Evolutionary conservation across 202 grass and related monocot genomes (phyloP), one percentile per base, ranked within the genome.

Genomic region (Digitaria exilis): DNA sequence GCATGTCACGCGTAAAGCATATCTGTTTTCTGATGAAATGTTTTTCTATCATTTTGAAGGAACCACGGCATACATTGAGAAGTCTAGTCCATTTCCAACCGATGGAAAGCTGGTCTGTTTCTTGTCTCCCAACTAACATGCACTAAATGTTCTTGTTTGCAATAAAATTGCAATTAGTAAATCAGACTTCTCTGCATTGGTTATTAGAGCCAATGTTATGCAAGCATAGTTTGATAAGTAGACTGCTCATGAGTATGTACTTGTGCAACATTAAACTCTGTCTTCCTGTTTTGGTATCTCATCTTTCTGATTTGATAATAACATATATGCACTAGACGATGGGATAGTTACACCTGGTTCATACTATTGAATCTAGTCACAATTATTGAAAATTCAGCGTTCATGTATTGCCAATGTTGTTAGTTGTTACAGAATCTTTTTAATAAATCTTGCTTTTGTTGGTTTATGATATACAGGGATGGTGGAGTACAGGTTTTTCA

Each of bases 401-500:
- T 88, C 39, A 73, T 88, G 65, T 73, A 14, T 25, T 83, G 56
- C 12, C 56, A 28, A 59, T 59, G 11, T 28, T 71, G 64, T 59
- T 59, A 46, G n/a, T 35, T 37, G 18, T 69, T 50, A n/a, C 52
- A 24, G 31, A 79, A 41, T 34, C 4, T 42, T 52, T 7, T 24
- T 37, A 76, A 45, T 31, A 77, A 50, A 52, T 32, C 11, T 46
- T 65, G 29, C 21, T 41, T 74, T 9, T 34, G 44, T 82, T 60
- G 9, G 50, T 69, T 63, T 59, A 26, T 86, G 25, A 52, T 85
- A 65, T 90, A 37, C 73, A 98, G 96, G 93, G 96, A 32, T 98
- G 96, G 96, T 96, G 89, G 87, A 94, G 96, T 79, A 89, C 91
- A 73, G 91, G 96, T 29, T 98, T 95, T 88, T 88, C 93, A 28